Conservation (phyloP, 768 basidiomycete species). For the Calocybe gangraenosa region DNA sequence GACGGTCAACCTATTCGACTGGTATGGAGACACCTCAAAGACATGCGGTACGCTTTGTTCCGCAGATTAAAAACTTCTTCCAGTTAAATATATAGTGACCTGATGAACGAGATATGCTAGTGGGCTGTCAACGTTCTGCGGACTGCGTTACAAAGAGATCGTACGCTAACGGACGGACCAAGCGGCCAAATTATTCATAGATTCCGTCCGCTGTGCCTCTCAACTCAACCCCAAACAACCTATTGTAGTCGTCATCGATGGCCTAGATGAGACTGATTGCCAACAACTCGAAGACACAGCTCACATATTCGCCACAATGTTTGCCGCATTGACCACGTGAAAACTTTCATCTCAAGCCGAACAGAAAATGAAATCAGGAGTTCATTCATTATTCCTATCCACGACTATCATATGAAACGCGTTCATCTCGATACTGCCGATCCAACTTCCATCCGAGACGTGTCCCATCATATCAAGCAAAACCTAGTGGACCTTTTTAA, state of each 20-base stretch:
- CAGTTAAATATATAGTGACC: not conserved
- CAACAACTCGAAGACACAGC: conserved; percentile 7
- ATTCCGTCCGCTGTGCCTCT: conserved; percentile 8
- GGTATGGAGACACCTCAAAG: conserved; percentile 11
- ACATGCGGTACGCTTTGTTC: conserved; percentile 9
- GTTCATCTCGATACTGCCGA: conserved; percentile 16
- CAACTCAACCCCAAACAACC: conserved; percentile 3
- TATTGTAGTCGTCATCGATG: conserved; percentile 19
- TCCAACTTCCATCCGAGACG: conserved; percentile 15
- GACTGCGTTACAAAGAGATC: conserved; percentile 9
- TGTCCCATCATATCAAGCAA: conserved; percentile 7
- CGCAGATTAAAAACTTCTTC: not conserved
- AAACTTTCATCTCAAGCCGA: conserved; percentile 18
- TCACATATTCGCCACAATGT: conserved; percentile 12
- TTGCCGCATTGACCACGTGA: conserved; percentile 12
- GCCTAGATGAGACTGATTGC: conserved; percentile 16
- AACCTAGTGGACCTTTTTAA: conserved; percentile 1
- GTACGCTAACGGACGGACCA: conserved; percentile 15
- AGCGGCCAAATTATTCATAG: conserved; percentile 14
- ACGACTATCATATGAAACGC: conserved; percentile 12
- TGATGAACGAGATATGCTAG: conserved; percentile 7
- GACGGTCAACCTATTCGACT: conserved; percentile 6
- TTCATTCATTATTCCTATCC: conserved; percentile 9
- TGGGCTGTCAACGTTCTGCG: conserved; percentile 9
- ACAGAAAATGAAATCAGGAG: conserved; percentile 16